Percentiles rank a stretch among this genome's conserved stretches.
These are phyloP conservation scores for Gamarada debralockiae DNA, from an alignment of 495 filamentous ascomycete genomes.

Conservation along the genomic window DNA sequence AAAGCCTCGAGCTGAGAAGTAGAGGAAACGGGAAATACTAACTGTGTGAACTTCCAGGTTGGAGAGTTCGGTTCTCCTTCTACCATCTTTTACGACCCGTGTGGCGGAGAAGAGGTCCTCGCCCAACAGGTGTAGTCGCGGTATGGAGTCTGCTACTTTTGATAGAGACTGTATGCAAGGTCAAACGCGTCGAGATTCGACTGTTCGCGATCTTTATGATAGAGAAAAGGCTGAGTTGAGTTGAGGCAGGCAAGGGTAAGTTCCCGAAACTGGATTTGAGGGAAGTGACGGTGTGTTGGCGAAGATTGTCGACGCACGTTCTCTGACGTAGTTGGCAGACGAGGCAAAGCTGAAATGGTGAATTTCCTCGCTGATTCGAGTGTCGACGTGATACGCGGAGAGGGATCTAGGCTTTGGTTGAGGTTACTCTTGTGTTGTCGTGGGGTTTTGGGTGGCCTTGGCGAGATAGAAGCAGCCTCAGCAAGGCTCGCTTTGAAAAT, in stretches of 20 bases:
- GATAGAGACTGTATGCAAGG: conserved; percentile 6
- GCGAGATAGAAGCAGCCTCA: conserved; percentile 5
- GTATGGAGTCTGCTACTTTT: background rate
- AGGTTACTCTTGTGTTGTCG: conserved; percentile 11
- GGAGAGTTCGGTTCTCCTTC: conserved; percentile 90
- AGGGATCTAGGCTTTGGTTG: conserved; percentile 3
- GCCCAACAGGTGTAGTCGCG: conserved; percentile 9
- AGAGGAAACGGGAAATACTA: conserved; percentile 43
- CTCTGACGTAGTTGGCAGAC: background rate
- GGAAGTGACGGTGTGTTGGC: conserved; percentile 14
- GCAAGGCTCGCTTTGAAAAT: conserved; percentile 5
- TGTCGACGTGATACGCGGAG: conserved; percentile 1
- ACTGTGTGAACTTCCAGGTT: conserved; percentile 99
- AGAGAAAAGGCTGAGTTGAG: conserved; percentile 20
- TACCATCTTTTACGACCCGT: conserved; percentile 70
- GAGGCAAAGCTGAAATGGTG: background rate
- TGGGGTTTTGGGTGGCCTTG: conserved; percentile 8
- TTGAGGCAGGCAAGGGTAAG: conserved; percentile 18
- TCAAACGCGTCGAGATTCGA: conserved; percentile 15
- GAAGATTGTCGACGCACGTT: background rate
- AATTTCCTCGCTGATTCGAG: background rate
- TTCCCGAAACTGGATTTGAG: conserved; percentile 12
- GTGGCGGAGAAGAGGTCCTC: conserved; percentile 20
- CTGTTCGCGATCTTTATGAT: background rate
- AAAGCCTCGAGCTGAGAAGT: background rate